Evolutionary conservation across 2,329 filamentous ascomycete genomes (phyloP).

Genomic region (Aspergillus aculeatus): DNA sequence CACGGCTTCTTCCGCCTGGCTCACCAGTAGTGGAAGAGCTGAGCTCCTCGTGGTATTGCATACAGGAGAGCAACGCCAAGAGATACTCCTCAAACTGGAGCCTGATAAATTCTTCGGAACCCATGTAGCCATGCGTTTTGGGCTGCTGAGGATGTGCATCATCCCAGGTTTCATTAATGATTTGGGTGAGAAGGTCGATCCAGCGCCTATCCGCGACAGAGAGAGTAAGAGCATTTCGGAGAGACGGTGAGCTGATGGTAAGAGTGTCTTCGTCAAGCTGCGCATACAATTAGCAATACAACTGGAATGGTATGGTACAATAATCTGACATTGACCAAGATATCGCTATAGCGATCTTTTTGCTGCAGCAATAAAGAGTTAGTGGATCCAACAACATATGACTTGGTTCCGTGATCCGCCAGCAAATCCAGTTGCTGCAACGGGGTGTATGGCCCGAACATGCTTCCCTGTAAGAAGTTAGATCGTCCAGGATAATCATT

Average conservation of each 20-base stretch:
- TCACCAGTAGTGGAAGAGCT: constrained; percentile 49
- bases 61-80: constrained; percentile 78
- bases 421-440: constrained; percentile 92
- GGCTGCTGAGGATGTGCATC: constrained; percentile 82
- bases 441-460: constrained; percentile 96
- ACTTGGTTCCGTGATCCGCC: constrained; percentile 91
- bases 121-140: constrained; percentile 92
- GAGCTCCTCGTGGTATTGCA: constrained; percentile 81
- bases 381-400: constrained; percentile 94
- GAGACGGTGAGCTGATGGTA: constrained; percentile 75
- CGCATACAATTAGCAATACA: neutral
- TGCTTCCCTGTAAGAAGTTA: constrained; percentile 66
- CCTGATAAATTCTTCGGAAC: constrained; percentile 95
- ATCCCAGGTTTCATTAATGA: constrained; percentile 96
- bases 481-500: constrained; percentile 53
- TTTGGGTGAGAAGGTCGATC: constrained; percentile 94
- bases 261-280: constrained; percentile 81
- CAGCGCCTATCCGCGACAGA: constrained; percentile 87
- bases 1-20: constrained; percentile 39
- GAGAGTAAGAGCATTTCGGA: constrained; percentile 72
- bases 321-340: constrained; percentile 72
- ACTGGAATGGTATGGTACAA: neutral
- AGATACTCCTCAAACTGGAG: constrained; percentile 97
- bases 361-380: constrained; percentile 93
- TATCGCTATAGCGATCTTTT: constrained; percentile 92